Evolutionary conservation across 257 asterid species (phyloP).

Genomic region (Ehretia macrophylla): DNA sequence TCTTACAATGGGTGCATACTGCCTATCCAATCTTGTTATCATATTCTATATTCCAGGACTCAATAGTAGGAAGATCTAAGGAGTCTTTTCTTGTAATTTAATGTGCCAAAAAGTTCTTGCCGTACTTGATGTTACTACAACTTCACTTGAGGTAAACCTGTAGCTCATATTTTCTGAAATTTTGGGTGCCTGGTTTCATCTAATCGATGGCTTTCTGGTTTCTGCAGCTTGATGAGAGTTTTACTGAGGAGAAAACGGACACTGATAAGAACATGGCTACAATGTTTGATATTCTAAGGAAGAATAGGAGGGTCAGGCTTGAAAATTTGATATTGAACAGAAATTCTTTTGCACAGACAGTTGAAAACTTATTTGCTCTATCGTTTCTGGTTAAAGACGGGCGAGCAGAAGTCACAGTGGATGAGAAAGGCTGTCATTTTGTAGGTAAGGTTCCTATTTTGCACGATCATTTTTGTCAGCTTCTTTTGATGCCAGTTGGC

Average conservation of each 20-base stretch:
- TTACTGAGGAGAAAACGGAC: constrained; percentile 56
- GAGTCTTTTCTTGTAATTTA: too few species aligned
- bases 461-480: not conserved
- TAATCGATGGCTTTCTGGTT: not conserved
- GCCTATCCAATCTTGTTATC: too few species aligned
- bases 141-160: too few species aligned
- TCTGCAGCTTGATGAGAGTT: constrained; percentile 53
- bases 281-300: constrained; percentile 70
- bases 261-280: constrained; percentile 90
- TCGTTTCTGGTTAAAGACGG: constrained; percentile 92
- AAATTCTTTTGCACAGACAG: constrained; percentile 82
- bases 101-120: too few species aligned
- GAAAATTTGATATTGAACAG: constrained; percentile 68
- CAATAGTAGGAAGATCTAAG: too few species aligned
- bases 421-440: constrained; percentile 54
- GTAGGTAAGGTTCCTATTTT: constrained; percentile 50
- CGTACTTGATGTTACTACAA: too few species aligned
- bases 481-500: not conserved
- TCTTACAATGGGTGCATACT: too few species aligned
- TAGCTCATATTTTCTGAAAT: too few species aligned
- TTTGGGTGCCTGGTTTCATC: not conserved
- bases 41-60: too few species aligned
- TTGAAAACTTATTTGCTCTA: constrained; percentile 88
- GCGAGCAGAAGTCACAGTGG: constrained; percentile 65
- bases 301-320: constrained; percentile 54